Base-by-base conservation (phyloP, 78 protist species). In the Pelomyxa schiedti region DNA sequence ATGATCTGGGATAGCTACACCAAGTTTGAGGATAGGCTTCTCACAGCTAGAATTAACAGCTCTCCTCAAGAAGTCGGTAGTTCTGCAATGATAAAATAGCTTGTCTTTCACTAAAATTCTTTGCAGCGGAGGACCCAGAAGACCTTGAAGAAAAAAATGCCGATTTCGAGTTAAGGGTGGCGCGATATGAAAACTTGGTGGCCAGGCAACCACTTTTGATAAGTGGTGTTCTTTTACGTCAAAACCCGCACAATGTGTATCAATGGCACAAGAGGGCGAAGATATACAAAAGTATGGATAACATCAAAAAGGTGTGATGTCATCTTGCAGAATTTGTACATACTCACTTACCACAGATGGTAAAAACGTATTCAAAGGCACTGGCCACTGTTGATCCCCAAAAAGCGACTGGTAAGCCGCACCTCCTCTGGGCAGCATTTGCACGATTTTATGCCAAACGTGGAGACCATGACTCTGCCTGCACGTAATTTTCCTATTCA, bases 231-330 rank as follows among this genome's bases (percentile, higher is more conserved):
- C 69, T 86, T 16, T 81, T 91, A 65, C 80, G 84, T 35, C 99
- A 97, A 71, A 93, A 95, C 74, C 97, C 97, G 29, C 93, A 95
- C 88, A 90, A 90, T 40, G 99, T 97, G 6, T 42, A 36, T 58
- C 97, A 97, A 69, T 97, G 99, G 99, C 90, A 72, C 76, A 89
- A 91, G 71, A 83, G 98, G 36, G 92, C 77, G 16, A 24, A n/a
- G 0, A 66, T 96, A 1, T 88, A 82, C 77, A 53, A 53, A 41
- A 53, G 75, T 1, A 26, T 41, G 6, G 83, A 74, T 64, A 36
- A n/a, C 5, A 29, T 64, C 36, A 28, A 1, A 3, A 37, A 38
- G 9, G 68, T 83, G 52, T 83, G 88, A 83, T 36, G 66, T 0
- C 66, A 28, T 16, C 78, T 66, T 40, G 88, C 88, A 8, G 4